These are phyloP conservation scores for Dendrobium catenatum DNA, from an alignment of 106 monocot genomes.

Conservation along the genomic window DNA sequence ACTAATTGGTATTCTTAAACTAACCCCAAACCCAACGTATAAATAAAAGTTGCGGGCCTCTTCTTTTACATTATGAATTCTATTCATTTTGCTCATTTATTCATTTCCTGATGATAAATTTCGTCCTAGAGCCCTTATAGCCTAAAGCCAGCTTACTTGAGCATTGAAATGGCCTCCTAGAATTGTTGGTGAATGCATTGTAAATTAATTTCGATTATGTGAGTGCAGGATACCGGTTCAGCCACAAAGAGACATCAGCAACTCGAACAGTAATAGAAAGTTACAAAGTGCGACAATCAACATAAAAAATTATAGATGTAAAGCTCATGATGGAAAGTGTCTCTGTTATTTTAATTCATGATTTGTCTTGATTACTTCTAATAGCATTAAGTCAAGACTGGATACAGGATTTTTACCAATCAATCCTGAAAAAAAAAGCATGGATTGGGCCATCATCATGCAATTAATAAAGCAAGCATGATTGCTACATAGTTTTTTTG, in stretches of 20 bases:
- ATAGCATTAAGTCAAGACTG: background rate
- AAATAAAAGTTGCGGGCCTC: no score
- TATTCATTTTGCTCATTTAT: no score
- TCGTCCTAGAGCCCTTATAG: background rate
- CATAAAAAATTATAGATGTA: background rate
- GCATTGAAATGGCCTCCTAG: background rate
- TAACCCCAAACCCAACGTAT: no score
- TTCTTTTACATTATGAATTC: no score
- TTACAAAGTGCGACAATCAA: background rate
- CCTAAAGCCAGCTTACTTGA: background rate
- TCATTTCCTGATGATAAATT: background rate
- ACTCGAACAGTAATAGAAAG: background rate
- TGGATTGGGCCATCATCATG: background rate
- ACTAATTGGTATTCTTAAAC: no score
- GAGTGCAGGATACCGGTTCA: background rate
- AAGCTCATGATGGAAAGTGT: background rate
- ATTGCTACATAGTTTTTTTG: background rate
- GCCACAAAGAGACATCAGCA: background rate
- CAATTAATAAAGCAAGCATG: background rate
- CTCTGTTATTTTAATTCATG: background rate
- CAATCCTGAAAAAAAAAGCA: background rate
- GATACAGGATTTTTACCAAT: background rate
- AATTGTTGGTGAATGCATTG: background rate
- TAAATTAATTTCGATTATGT: background rate
- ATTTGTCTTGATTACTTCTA: background rate